These are phyloP conservation scores for Colletotrichum truncatum DNA, from an alignment of 2,329 filamentous ascomycete species.

Conservation along the genomic window DNA sequence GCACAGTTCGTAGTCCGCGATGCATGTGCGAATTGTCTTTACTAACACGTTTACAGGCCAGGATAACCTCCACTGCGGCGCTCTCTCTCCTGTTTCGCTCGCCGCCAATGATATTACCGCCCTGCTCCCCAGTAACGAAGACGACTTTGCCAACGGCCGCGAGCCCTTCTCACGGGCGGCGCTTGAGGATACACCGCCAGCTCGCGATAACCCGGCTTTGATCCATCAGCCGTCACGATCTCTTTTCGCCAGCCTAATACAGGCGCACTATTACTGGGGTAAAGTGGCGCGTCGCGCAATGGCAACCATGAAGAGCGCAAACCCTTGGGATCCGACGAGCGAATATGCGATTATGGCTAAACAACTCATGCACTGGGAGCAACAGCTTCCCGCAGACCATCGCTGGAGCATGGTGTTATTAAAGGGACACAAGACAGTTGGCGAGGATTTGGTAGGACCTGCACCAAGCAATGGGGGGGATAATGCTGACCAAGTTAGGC, in stretches of 20 bases:
- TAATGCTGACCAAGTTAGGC: slow-evolving; percentile 45
- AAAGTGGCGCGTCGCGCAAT: slow-evolving; percentile 58
- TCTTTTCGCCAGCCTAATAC: slow-evolving; percentile 64
- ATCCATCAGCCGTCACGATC: slow-evolving; percentile 55
- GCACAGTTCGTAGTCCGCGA: slow-evolving; percentile 50
- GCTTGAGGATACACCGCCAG: slow-evolving; percentile 61
- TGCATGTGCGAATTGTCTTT: not conserved
- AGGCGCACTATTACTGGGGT: slow-evolving; percentile 65
- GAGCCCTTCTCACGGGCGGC: slow-evolving; percentile 61
- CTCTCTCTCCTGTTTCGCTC: slow-evolving; percentile 59
- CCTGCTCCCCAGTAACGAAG: slow-evolving; percentile 61
- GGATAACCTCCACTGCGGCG: slow-evolving; percentile 64
- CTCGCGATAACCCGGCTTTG: slow-evolving; percentile 54
- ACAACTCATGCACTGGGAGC: slow-evolving; percentile 58
- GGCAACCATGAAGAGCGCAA: slow-evolving; percentile 50
- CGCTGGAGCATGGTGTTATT: slow-evolving; percentile 54
- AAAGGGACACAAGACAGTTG: slow-evolving; percentile 55
- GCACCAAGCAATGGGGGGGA: not conserved
- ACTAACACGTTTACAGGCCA: slow-evolving; percentile 46
- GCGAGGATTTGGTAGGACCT: slow-evolving; percentile 56
- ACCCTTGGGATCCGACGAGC: slow-evolving; percentile 57
- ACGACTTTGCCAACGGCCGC: slow-evolving; percentile 57
- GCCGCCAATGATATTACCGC: slow-evolving; percentile 63
- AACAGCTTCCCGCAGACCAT: slow-evolving; percentile 55
- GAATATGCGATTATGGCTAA: slow-evolving; percentile 55